These are phyloP conservation scores for Nannochloris sp. DNA, from an alignment of 139 green algal genomes.

Conservation along the genomic window DNA sequence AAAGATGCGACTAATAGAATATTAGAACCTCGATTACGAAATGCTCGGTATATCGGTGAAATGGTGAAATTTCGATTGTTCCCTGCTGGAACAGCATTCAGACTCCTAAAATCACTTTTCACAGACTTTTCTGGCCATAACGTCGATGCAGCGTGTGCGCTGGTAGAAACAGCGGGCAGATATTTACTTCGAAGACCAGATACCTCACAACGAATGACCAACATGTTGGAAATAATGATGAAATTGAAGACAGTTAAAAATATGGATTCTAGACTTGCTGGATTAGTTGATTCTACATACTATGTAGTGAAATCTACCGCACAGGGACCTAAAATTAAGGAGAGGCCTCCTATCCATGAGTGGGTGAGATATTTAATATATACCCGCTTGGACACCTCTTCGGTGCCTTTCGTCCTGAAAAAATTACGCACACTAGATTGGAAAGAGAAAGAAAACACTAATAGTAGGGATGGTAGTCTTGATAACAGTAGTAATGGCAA, in stretches of 20 bases:
- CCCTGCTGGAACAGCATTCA: constrained; percentile 45
- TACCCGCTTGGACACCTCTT: constrained; percentile 32
- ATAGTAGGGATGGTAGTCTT: too few relatives aligned
- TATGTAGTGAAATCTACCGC: constrained; percentile 34
- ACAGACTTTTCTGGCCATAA: constrained; percentile 86
- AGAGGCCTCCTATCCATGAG: constrained; percentile 59
- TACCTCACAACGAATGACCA: constrained; percentile 64
- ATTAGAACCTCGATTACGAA: constrained; percentile 67
- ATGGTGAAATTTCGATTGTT: constrained; percentile 80
- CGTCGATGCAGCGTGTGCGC: constrained; percentile 72
- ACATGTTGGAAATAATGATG: constrained; percentile 84
- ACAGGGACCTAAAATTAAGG: constrained; percentile 18
- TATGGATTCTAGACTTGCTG: constrained; percentile 69
- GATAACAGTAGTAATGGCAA: too few relatives aligned
- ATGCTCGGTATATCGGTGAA: constrained; percentile 80
- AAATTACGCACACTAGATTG: constrained; percentile 85
- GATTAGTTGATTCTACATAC: constrained; percentile 84
- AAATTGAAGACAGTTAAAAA: constrained; percentile 77
- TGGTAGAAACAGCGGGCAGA: constrained; percentile 82
- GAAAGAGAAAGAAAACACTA: constrained; percentile 40
- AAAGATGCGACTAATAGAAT: constrained; percentile 56
- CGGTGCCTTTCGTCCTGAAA: constrained; percentile 51
- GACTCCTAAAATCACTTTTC: constrained; percentile 42
- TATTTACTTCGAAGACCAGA: constrained; percentile 72
- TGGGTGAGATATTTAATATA: constrained; percentile 90